A percentile compares a stretch with the other conserved stretches of the same genome.
Conservation (phyloP, 2,329 filamentous ascomycete species). For the Xylariaceae sp. region DNA sequence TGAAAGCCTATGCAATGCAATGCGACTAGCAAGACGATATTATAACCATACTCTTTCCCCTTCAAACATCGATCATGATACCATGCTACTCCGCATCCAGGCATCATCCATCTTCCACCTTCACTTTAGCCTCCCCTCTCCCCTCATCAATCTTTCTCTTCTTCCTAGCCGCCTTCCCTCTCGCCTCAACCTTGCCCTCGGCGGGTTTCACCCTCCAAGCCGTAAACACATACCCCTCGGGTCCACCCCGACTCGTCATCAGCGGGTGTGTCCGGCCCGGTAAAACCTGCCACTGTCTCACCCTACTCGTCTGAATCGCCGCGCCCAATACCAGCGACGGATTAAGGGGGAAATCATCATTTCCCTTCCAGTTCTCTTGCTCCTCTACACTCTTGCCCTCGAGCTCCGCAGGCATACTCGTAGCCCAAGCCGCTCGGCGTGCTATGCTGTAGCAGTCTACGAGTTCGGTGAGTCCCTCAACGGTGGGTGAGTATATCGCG, state of each 20-base stretch:
- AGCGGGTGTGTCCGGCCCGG: constrained; percentile 89
- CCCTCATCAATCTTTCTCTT: constrained; percentile 46
- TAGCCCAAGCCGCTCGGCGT: constrained; percentile 72
- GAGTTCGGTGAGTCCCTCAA: constrained; percentile 75
- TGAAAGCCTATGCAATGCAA: no score
- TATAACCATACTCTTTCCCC: no score
- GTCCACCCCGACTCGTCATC: constrained; percentile 85
- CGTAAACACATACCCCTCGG: constrained; percentile 88
- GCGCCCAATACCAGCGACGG: constrained; percentile 79
- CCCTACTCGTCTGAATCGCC: constrained; percentile 75
- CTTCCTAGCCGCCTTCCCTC: constrained; percentile 73
- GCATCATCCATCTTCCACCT: no score
- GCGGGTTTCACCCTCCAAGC: constrained; percentile 78
- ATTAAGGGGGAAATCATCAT: constrained; percentile 80
- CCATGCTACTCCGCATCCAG: no score
- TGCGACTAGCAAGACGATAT: no score
- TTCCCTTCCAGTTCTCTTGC: constrained; percentile 56
- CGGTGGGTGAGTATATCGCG: constrained; percentile 77
- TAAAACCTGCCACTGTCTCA: constrained; percentile 83
- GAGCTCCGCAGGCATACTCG: constrained; percentile 47
- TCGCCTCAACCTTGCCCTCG: constrained; percentile 75
- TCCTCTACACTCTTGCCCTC: constrained; percentile 46
- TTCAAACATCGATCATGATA: no score
- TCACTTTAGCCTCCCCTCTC: no score
- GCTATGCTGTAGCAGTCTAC: constrained; percentile 83